Evolutionary conservation across 441 rosid genomes (phyloP).

Genomic region (Cnidoscolus chayamansa): DNA sequence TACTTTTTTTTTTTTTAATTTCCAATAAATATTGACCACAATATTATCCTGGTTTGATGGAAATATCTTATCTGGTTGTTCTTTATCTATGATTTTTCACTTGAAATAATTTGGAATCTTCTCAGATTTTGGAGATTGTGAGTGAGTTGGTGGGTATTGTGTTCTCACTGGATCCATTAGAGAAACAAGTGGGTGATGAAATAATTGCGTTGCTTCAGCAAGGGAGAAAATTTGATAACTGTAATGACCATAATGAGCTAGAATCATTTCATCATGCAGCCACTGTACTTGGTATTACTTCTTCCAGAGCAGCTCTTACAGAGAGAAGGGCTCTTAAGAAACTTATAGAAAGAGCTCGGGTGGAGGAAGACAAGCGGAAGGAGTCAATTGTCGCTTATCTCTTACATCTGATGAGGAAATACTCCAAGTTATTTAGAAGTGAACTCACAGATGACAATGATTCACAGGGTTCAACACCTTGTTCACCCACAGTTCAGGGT

Average conservation of each 20-base stretch:
- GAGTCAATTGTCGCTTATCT: constrained; percentile 96
- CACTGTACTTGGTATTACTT: constrained; percentile 70
- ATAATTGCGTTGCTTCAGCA: constrained; percentile 83
- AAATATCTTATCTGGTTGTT: constrained; percentile 2
- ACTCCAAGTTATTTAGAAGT: constrained; percentile 87
- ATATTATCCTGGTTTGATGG: background rate
- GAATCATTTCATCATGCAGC: constrained; percentile 90
- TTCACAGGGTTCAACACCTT: constrained; percentile 87
- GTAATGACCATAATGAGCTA: constrained; percentile 64
- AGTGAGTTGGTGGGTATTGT: constrained; percentile 61
- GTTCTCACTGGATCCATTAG: constrained; percentile 65
- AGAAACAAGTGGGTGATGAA: constrained; percentile 95
- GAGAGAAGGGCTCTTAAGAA: constrained; percentile 94
- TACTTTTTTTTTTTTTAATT: background rate
- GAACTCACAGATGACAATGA: constrained; percentile 85
- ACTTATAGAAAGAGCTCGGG: constrained; percentile 87
- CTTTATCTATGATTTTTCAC: constrained; percentile 10
- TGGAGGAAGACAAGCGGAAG: constrained; percentile 94
- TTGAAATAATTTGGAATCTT: constrained; percentile 17
- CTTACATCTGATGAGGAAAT: constrained; percentile 89
- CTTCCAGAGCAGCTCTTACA: constrained; percentile 84
- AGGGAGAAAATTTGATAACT: constrained; percentile 67
- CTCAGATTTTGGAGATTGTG: constrained; percentile 82
- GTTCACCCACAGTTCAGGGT: constrained; percentile 73
- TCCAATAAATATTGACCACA: background rate